Evolutionary conservation across 306 rosid species (phyloP).

Genomic region (Ziziphus jujuba): DNA sequence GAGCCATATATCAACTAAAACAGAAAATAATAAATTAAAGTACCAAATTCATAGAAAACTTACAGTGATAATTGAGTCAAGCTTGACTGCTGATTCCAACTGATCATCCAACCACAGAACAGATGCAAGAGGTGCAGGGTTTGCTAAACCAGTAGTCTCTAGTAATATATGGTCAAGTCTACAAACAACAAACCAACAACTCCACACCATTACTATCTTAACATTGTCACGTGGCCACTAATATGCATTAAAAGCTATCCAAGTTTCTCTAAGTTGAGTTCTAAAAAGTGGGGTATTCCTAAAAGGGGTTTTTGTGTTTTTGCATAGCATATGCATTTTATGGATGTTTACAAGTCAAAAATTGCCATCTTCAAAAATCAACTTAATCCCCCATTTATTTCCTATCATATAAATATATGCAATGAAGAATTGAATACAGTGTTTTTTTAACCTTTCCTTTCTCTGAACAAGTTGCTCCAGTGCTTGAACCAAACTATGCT

Average conservation of each 20-base stretch:
- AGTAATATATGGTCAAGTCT: conserved; percentile 91
- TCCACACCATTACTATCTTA: neutral
- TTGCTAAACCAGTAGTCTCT: conserved; percentile 98
- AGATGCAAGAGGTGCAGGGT: conserved; percentile 96
- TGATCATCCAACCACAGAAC: conserved; percentile 97
- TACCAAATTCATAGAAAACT: conserved; percentile 29
- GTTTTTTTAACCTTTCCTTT: conserved; percentile 70
- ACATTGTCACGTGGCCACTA: neutral
- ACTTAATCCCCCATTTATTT: too few species aligned
- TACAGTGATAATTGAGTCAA: conserved; percentile 89
- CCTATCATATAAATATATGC: neutral
- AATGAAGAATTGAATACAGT: neutral
- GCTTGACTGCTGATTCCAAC: conserved; percentile 77
- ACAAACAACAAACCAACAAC: conserved; percentile 23
- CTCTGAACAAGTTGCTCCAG: conserved; percentile 88
- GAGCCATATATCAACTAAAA: neutral
- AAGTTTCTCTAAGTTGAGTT: neutral
- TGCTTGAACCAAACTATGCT: conserved; percentile 94
- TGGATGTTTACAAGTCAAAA: too few species aligned
- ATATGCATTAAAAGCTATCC: neutral
- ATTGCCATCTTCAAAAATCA: too few species aligned
- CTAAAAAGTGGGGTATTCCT: too few species aligned
- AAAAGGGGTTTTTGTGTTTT: too few species aligned
- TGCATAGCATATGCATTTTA: too few species aligned
- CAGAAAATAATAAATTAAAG: neutral